phyloP scores from a whole-genome alignment of 176 grass and related monocot genomes.

The Ensete ventricosum region DNA sequence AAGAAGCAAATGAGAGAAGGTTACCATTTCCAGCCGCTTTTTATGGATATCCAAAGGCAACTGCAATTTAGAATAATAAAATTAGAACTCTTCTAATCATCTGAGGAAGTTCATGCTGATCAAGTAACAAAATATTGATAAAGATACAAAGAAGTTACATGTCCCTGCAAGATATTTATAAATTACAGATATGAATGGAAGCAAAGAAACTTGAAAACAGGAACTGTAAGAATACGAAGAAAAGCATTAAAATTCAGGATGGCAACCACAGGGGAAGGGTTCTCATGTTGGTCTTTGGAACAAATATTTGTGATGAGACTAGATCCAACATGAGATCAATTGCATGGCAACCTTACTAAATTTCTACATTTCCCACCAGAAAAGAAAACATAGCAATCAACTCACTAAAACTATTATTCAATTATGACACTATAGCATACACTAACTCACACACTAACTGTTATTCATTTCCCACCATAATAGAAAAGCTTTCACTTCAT shows the following conservation, averaged over 20 bases:
- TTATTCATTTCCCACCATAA: not conserved
- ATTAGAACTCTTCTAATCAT: not conserved
- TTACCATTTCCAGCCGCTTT: conserved; percentile 15
- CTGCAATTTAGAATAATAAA: conserved; percentile 14
- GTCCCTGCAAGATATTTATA: not conserved
- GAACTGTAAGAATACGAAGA: not conserved
- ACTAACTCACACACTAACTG: not conserved
- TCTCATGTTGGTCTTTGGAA: not conserved
- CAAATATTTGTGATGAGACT: not conserved
- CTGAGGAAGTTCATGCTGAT: not conserved
- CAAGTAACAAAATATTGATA: not conserved
- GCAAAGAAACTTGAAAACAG: not conserved
- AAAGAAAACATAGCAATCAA: not conserved
- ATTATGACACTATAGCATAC: not conserved
- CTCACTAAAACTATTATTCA: not conserved
- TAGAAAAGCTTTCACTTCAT: not conserved
- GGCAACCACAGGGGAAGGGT: not conserved
- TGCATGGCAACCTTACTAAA: not conserved
- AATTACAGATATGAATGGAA: not conserved
- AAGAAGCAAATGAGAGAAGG: not conserved
- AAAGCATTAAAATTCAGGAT: not conserved
- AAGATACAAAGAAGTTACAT: not conserved
- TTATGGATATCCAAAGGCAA: conserved; percentile 18
- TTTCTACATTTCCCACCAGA: not conserved
- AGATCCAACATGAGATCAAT: not conserved